Base-by-base conservation (phyloP, 75 land plant species). In the Ceratopteris richardii region DNA sequence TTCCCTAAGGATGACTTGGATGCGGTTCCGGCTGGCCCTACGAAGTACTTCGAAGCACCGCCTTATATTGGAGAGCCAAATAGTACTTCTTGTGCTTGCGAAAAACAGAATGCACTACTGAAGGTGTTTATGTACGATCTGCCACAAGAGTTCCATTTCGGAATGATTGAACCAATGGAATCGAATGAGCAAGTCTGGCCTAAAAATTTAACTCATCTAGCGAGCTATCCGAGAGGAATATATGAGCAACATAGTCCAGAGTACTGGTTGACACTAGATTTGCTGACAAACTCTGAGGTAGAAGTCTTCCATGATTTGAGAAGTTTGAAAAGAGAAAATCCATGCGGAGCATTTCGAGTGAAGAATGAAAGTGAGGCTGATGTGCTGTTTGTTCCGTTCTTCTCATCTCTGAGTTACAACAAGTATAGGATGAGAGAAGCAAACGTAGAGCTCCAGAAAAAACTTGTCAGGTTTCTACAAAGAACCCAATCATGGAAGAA, bases 261-360 rank as follows among this genome's bases (percentile, higher is more conserved):
- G 68, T 92, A 88, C 50, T 92, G 97, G 97, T 84, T 92, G 27
- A 92, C 97, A 0, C 63, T 87, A 57, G 97, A 92, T 69, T 86
- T 92, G 29, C 66, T 92, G 14, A 64, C 80, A 1, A 82, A 88
- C 6, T 65, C 51, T 21, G 19, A 60, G 22, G 2, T 18, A 14
- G 27, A 4, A 1, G 5, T 6, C 5, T 2, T 12, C 28, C 6
- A 23, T 26, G 13, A 26, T 26, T 21, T 4, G 25, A 79, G 81
- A 3, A n/a, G n/a, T n/a, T 33, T 33, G 9, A 33, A 4, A 3
- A 33, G 9, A 33, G 37, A 33, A 26, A 55, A 26, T 3, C 24
- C 29, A n/a, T 88, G 95, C 51, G 80, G 61, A 42, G 95, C 90
- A 7, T 61, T 76, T 18, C 76, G 85, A 39, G 90, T 92, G 29